phyloP scores from a whole-genome alignment of 1,139 yeast species.

The Tardiomyces depauwii region DNA sequence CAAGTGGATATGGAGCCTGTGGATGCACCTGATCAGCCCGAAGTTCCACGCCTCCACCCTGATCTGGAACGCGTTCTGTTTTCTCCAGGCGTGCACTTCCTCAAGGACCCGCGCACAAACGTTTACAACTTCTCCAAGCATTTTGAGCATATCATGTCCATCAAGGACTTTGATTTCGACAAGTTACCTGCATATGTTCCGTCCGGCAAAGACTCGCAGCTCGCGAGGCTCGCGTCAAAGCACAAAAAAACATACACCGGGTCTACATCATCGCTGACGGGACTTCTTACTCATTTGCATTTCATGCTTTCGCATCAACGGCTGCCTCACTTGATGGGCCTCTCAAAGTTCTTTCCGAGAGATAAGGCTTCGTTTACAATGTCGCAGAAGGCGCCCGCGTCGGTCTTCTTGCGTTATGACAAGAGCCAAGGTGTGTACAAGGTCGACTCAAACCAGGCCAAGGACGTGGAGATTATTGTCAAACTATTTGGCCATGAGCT shows the following conservation, averaged over 20 bases:
- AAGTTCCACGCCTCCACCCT: slow-evolving; percentile 43
- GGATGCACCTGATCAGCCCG: slow-evolving; percentile 15
- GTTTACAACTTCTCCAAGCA: slow-evolving; percentile 59
- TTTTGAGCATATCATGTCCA: slow-evolving; percentile 50
- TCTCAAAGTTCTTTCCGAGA: slow-evolving; percentile 35
- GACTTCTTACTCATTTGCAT: slow-evolving; percentile 64
- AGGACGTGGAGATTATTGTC: slow-evolving; percentile 60
- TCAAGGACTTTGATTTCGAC: slow-evolving; percentile 57
- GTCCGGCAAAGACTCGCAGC: slow-evolving; percentile 50
- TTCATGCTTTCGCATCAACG: slow-evolving; percentile 51
- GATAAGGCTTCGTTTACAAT: slow-evolving; percentile 21
- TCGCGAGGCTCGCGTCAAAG: slow-evolving; percentile 38
- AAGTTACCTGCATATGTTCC: slow-evolving; percentile 48
- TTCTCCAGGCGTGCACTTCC: slow-evolving; percentile 74
- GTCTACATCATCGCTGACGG: slow-evolving; percentile 84
- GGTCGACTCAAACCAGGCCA: slow-evolving; percentile 58
- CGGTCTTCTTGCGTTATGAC: slow-evolving; percentile 31
- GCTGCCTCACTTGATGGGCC: slow-evolving; percentile 32
- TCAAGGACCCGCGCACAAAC: slow-evolving; percentile 66
- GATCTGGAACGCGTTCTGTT: slow-evolving; percentile 58
- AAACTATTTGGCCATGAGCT: slow-evolving; percentile 69
- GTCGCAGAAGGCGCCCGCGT: slow-evolving; percentile 33
- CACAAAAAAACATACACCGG: slow-evolving; percentile 44
- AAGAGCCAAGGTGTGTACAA: slow-evolving; percentile 38
- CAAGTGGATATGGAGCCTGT: slow-evolving; percentile 6